Percentiles rank a stretch among this genome's conserved stretches.
Evolutionary conservation across 1,139 yeast species (phyloP).

Genomic region (Taiozyma sp.): DNA sequence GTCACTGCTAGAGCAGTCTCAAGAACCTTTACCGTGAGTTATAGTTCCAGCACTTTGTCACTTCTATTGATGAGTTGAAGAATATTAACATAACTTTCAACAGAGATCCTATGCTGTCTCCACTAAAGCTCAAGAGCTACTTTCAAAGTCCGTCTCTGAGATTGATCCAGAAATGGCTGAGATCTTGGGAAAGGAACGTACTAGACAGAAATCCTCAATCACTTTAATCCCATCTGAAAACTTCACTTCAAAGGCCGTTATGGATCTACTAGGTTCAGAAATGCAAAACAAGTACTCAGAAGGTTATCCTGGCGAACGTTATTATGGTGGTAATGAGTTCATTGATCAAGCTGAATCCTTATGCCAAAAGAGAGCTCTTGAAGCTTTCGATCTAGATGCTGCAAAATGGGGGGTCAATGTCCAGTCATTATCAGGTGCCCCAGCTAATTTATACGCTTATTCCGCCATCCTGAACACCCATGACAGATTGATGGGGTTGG

Average conservation of each 20-base stretch:
- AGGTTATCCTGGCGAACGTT: constrained; percentile 96
- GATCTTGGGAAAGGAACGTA: constrained; percentile 66
- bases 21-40: constrained; percentile 10
- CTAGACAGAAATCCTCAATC: constrained; percentile 84
- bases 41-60: no score
- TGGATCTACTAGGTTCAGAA: constrained; percentile 91
- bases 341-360: constrained; percentile 86
- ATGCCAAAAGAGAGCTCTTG: constrained; percentile 89
- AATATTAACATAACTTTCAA: background rate
- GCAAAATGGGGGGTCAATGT: constrained; percentile 95
- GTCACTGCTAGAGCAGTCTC: constrained; percentile 13
- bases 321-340: constrained; percentile 94
- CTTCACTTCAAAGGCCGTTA: constrained; percentile 90
- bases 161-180: constrained; percentile 85
- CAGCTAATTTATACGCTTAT: constrained; percentile 91
- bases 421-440: constrained; percentile 91
- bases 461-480: constrained; percentile 89
- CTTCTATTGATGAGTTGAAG: background rate
- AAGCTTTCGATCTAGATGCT: constrained; percentile 72
- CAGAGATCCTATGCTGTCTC: constrained; percentile 18
- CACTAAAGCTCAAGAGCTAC: constrained; percentile 28
- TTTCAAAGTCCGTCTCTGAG: constrained; percentile 58
- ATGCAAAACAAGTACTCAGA: constrained; percentile 99
- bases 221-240: constrained; percentile 93
- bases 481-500: constrained; percentile 94